A percentile compares a stretch with the other conserved stretches of the same genome.
Evolutionary conservation across 2,329 filamentous ascomycete species (phyloP).

Genomic region (Alternaria longipes): DNA sequence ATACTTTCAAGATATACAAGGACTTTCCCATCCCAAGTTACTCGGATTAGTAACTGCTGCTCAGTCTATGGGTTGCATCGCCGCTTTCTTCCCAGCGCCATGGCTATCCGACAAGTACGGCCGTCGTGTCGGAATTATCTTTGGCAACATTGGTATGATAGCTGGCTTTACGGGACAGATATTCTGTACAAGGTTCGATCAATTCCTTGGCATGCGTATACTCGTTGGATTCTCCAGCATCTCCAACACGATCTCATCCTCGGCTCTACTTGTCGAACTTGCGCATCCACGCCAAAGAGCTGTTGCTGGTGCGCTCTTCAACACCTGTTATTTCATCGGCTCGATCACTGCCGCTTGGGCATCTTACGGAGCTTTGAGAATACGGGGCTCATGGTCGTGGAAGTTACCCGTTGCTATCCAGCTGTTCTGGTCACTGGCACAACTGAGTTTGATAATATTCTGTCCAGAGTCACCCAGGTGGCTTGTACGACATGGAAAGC

Average conservation of each 20-base stretch:
- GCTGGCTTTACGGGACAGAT: slow-evolving; percentile 20
- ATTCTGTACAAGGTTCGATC: slow-evolving; percentile 9
- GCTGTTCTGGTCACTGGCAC: slow-evolving; percentile 15
- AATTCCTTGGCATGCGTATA: slow-evolving; percentile 20
- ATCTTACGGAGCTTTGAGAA: slow-evolving; percentile 16
- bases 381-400: slow-evolving; percentile 25
- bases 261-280: slow-evolving; percentile 25
- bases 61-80: slow-evolving; percentile 26
- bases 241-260: slow-evolving; percentile 22
- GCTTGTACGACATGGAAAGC: slow-evolving; percentile 63
- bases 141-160: slow-evolving; percentile 23
- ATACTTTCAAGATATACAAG: slow-evolving; percentile 17
- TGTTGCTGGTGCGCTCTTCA: slow-evolving; percentile 26
- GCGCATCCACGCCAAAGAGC: slow-evolving; percentile 26
- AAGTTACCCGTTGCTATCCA: slow-evolving; percentile 19
- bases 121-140: slow-evolving; percentile 20
- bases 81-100: slow-evolving; percentile 30
- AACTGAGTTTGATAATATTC: slow-evolving; percentile 13
- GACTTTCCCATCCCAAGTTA: slow-evolving; percentile 13
- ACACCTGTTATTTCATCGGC: slow-evolving; percentile 27
- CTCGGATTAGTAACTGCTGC: slow-evolving; percentile 27
- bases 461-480: slow-evolving; percentile 67
- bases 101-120: slow-evolving; percentile 29
- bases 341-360: slow-evolving; percentile 20
- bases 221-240: slow-evolving; percentile 22